phyloP scores from a whole-genome alignment of 1,139 yeast genomes.

The Protomyces arabidopsidicola region DNA sequence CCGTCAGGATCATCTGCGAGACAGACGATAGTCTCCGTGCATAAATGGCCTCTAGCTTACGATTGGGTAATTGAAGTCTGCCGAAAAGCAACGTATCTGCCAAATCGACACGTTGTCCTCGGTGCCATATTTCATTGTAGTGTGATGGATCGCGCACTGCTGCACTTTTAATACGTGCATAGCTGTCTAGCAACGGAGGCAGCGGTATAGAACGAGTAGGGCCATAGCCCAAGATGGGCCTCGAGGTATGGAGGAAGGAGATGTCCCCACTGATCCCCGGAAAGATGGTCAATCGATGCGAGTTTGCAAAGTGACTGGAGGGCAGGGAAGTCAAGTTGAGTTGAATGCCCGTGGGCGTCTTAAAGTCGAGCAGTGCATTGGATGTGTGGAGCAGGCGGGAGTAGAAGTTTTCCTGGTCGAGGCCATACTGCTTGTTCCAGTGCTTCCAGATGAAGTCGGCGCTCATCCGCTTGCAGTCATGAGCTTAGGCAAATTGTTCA shows the following conservation, averaged over 20 bases:
- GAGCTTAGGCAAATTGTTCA: too few species aligned
- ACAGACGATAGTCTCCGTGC: conserved; percentile 58
- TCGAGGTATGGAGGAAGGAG: conserved; percentile 71
- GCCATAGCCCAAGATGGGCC: conserved; percentile 51
- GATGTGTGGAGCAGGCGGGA: conserved; percentile 28
- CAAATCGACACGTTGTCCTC: conserved; percentile 39
- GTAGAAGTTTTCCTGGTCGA: conserved; percentile 24
- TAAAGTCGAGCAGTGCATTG: conserved; percentile 58
- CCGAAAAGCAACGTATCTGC: conserved; percentile 59
- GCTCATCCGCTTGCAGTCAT: not conserved
- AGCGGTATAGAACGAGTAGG: conserved; percentile 49
- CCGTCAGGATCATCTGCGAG: conserved; percentile 65
- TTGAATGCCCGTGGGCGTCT: conserved; percentile 63
- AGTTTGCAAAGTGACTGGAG: conserved; percentile 66
- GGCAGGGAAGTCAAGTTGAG: conserved; percentile 69
- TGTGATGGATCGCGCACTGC: conserved; percentile 32
- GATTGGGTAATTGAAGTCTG: conserved; percentile 81
- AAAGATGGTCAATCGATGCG: conserved; percentile 64
- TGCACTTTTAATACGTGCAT: conserved; percentile 44
- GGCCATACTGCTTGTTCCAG: conserved; percentile 25
- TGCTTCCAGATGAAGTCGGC: conserved; percentile 26
- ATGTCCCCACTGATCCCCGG: conserved; percentile 74
- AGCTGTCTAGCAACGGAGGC: conserved; percentile 8
- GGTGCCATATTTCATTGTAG: conserved; percentile 39
- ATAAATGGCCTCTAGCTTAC: conserved; percentile 82